Evolutionary conservation across 2,329 filamentous ascomycete species (phyloP).

Genomic region (Daldinia eschscholtzii): DNA sequence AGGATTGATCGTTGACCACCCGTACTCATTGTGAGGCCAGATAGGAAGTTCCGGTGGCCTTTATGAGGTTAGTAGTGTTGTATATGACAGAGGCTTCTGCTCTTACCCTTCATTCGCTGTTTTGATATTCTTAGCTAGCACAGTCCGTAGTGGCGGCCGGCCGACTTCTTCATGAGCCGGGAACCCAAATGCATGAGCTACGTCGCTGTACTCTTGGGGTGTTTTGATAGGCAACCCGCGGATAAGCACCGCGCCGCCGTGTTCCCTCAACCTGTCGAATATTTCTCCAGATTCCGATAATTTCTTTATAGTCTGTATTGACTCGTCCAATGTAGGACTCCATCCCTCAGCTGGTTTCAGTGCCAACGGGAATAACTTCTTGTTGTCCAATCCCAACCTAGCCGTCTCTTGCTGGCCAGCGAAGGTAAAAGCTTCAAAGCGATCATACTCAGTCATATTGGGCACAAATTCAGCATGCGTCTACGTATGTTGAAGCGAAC

Average conservation of each 20-base stretch:
- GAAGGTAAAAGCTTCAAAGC: neutral
- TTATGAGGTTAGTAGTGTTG: constrained; percentile 1
- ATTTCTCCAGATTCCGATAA: constrained; percentile 48
- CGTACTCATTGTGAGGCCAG: constrained; percentile 57
- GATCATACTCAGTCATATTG: neutral
- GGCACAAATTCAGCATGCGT: neutral
- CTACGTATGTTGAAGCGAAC: neutral
- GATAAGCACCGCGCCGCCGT: constrained; percentile 54
- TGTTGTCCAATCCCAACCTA: neutral
- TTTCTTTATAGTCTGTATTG: constrained; percentile 24
- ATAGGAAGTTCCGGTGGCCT: constrained; percentile 55
- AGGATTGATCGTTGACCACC: constrained; percentile 56
- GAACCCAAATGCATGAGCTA: constrained; percentile 55
- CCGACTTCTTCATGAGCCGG: constrained; percentile 53
- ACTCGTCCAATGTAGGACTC: constrained; percentile 1
- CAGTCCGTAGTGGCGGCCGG: constrained; percentile 51
- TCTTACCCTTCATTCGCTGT: constrained; percentile 55
- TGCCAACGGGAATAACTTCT: neutral
- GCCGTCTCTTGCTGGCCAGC: constrained; percentile 5
- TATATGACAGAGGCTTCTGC: neutral
- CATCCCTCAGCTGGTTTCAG: neutral
- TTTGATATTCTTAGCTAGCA: constrained; percentile 54
- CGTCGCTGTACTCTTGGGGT: constrained; percentile 52
- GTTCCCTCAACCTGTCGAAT: constrained; percentile 44
- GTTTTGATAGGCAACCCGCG: constrained; percentile 52